These are phyloP conservation scores for Candida takata DNA, from an alignment of 805 yeast species.

Conservation along the genomic window DNA sequence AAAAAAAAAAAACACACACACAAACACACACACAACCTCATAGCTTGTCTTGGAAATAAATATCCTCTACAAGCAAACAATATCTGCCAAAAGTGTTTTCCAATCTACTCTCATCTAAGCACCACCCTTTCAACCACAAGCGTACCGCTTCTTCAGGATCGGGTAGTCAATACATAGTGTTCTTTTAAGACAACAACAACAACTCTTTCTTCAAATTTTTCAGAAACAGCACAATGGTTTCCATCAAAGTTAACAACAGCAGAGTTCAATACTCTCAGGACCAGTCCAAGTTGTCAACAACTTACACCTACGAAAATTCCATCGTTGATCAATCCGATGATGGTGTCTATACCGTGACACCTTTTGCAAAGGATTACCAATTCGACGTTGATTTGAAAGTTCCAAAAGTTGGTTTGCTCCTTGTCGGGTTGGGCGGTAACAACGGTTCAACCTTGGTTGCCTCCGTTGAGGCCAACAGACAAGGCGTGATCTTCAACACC, in stretches of 20 bases:
- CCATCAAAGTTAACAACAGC: conserved; percentile 44
- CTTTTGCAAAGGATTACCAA: conserved; percentile 65
- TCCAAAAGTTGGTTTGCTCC: conserved; percentile 82
- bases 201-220: no score
- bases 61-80: no score
- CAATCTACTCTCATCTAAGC: conserved; percentile 21
- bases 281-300: conserved; percentile 42
- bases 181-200: conserved; percentile 12
- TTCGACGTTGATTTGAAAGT: conserved; percentile 77
- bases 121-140: conserved; percentile 25
- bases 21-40: no score
- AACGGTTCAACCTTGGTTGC: conserved; percentile 90
- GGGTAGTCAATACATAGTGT: conserved; percentile 16
- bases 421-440: conserved; percentile 96
- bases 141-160: conserved; percentile 21
- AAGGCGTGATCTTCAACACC: conserved; percentile 69
- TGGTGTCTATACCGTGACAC: conserved; percentile 57
- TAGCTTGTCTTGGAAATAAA: no score
- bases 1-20: no score
- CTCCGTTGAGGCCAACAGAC: conserved; percentile 78
- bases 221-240: no score
- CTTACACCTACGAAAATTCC: conserved; percentile 65
- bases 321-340: conserved; percentile 42
- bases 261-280: conserved; percentile 42
- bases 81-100: conserved; percentile 25